A percentile compares a stretch with the other conserved stretches of the same genome.
phyloP scores from a whole-genome alignment of 1,284 basidiomycete species.

The Stygiomarasmius scandens region DNA sequence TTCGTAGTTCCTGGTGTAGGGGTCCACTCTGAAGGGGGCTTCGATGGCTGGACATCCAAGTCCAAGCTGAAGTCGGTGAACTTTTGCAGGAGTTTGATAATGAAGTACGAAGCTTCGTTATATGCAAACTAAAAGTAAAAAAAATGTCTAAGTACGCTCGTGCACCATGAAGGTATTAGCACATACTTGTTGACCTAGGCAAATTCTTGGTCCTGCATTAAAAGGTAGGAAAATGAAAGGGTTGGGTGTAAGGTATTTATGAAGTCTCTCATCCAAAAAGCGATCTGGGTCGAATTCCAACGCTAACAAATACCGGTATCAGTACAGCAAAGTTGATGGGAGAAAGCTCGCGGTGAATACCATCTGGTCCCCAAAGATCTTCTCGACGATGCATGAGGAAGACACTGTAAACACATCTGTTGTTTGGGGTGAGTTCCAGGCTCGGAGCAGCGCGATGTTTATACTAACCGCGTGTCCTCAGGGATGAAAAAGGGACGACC shows the following conservation, averaged over 20 bases:
- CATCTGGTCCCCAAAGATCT: slow-evolving; percentile 50
- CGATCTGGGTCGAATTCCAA: slow-evolving; percentile 61
- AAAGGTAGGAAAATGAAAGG: slow-evolving; percentile 65
- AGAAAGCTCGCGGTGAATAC: slow-evolving; percentile 16
- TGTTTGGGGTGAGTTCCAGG: neutral
- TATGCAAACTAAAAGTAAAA: slow-evolving; percentile 37
- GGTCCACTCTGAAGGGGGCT: slow-evolving; percentile 39
- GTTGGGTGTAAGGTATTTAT: slow-evolving; percentile 53
- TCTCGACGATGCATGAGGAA: slow-evolving; percentile 42
- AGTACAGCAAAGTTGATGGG: neutral
- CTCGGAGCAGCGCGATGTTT: neutral
- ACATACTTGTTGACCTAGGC: slow-evolving; percentile 58
- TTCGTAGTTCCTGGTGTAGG: slow-evolving; percentile 31
- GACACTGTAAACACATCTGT: slow-evolving; percentile 31
- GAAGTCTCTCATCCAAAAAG: slow-evolving; percentile 55
- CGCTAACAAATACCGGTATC: slow-evolving; percentile 28
- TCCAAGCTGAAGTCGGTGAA: slow-evolving; percentile 49
- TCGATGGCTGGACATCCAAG: slow-evolving; percentile 39
- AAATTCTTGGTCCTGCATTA: slow-evolving; percentile 60
- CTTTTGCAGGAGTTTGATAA: slow-evolving; percentile 45
- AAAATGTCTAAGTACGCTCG: neutral
- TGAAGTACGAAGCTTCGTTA: slow-evolving; percentile 42
- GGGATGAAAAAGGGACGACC: slow-evolving; percentile 29
- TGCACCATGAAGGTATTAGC: neutral
- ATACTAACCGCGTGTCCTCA: slow-evolving; percentile 25